phyloP scores from a whole-genome alignment of 768 basidiomycete species.

The Mycena indigotica region DNA sequence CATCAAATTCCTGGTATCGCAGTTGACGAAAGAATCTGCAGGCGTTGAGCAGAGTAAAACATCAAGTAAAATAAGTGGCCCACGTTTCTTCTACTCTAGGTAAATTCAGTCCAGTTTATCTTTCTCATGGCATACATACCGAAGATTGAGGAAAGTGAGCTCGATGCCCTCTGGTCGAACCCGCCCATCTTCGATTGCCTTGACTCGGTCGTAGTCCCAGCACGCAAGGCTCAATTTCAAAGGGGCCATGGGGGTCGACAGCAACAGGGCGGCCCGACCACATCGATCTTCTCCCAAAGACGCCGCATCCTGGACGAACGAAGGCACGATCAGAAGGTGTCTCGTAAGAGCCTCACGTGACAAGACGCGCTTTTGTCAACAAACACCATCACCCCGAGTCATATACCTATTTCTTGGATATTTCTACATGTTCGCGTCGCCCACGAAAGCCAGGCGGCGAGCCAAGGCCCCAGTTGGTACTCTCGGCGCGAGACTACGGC shows the following conservation, averaged over 20 bases:
- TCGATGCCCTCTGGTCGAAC: slow-evolving; percentile 24
- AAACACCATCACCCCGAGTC: not conserved
- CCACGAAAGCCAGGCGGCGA: slow-evolving; percentile 7
- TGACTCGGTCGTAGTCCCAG: slow-evolving; percentile 25
- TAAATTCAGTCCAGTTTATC: not conserved
- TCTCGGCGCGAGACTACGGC: slow-evolving; percentile 16
- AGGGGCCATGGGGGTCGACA: slow-evolving; percentile 11
- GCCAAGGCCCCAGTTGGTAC: slow-evolving; percentile 17
- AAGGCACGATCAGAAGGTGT: not conserved
- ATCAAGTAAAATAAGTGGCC: not conserved
- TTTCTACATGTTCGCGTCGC: not conserved
- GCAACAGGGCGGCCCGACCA: not conserved
- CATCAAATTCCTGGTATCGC: slow-evolving; percentile 22
- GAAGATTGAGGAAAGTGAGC: slow-evolving; percentile 20
- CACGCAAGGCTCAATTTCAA: slow-evolving; percentile 20
- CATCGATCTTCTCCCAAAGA: too few species aligned
- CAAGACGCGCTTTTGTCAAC: not conserved
- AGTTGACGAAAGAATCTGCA: slow-evolving; percentile 24
- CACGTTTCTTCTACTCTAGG: slow-evolving; percentile 20
- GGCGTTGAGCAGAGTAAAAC: not conserved
- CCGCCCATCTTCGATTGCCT: slow-evolving; percentile 24
- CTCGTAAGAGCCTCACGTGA: too few species aligned
- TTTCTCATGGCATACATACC: slow-evolving; percentile 5
- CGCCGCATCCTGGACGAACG: too few species aligned
- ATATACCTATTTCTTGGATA: slow-evolving; percentile 1